Evolutionary conservation across 805 yeast species (phyloP).

Genomic region (Nakazawaea wyomingensis): DNA sequence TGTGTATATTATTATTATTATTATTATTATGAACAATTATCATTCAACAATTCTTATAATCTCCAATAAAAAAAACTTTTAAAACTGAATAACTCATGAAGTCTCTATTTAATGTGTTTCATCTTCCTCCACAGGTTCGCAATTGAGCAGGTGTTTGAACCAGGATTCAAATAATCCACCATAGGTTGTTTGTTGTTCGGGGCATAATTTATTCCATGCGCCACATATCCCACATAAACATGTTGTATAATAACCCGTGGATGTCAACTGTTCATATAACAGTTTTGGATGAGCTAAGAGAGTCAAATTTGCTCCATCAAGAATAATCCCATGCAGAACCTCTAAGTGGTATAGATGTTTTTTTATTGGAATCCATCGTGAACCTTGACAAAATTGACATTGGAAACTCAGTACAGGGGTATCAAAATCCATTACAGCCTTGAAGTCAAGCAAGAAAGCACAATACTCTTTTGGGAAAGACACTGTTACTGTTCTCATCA

Average conservation of each 20-base stretch:
- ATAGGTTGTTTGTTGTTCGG: constrained; percentile 4
- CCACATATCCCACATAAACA: constrained; percentile 20
- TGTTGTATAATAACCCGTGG: constrained; percentile 18
- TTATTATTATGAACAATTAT: neutral
- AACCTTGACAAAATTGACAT: constrained; percentile 20
- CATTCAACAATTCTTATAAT: too few relatives aligned
- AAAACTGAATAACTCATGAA: too few relatives aligned
- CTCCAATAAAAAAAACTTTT: too few relatives aligned
- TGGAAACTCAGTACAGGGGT: constrained; percentile 6
- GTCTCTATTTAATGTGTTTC: neutral
- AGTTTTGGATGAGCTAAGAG: constrained; percentile 18
- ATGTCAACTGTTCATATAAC: constrained; percentile 15
- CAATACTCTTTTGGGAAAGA: constrained; percentile 2
- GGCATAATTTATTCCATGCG: constrained; percentile 17
- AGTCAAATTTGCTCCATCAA: constrained; percentile 7
- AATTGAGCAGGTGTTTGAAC: constrained; percentile 19
- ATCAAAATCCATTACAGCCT: constrained; percentile 1
- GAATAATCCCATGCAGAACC: constrained; percentile 21
- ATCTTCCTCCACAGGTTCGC: constrained; percentile 7
- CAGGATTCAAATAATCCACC: constrained; percentile 17
- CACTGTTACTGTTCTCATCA: neutral
- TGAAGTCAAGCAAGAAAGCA: neutral
- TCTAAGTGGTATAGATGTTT: constrained; percentile 15
- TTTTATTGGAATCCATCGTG: constrained; percentile 16
- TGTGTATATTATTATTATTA: neutral